A percentile compares a stretch with the other conserved stretches of the same genome.
phyloP scores from a whole-genome alignment of 2,329 filamentous ascomycete species.

The Trichoderma asperellum region DNA sequence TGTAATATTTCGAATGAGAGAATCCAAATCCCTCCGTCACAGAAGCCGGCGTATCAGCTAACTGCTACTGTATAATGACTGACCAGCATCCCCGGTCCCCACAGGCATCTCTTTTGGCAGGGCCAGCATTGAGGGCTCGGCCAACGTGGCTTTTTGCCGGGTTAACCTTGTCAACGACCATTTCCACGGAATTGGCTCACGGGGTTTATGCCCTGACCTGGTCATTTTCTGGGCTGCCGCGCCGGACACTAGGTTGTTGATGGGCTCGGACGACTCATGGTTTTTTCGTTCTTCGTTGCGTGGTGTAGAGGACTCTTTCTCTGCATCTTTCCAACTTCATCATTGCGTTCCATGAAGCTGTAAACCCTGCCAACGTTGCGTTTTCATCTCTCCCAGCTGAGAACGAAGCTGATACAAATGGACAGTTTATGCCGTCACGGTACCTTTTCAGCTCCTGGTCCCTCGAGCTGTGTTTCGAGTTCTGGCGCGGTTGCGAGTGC shows the following conservation, averaged over 20 bases:
- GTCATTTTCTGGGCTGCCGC: conserved; percentile 20
- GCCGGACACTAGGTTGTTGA: conserved; percentile 16
- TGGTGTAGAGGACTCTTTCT: not conserved
- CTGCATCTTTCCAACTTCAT: not conserved
- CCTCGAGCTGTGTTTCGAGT: conserved; percentile 15
- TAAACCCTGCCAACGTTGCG: not conserved
- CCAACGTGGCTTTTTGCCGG: conserved; percentile 23
- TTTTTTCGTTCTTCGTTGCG: not conserved
- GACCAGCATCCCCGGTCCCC: not conserved
- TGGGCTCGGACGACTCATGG: conserved; percentile 16
- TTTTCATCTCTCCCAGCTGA: not conserved
- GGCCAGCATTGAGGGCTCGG: conserved; percentile 20
- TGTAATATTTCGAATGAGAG: not conserved
- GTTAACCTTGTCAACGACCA: conserved; percentile 21
- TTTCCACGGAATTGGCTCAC: conserved; percentile 26
- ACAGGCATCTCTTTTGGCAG: not conserved
- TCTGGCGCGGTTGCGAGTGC: conserved; percentile 17
- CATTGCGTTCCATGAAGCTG: not conserved
- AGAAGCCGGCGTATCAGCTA: not conserved
- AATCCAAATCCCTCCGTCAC: not conserved
- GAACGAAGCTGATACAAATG: not conserved
- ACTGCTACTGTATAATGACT: not conserved
- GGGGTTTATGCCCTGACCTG: conserved; percentile 20
- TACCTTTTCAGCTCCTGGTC: conserved; percentile 6
- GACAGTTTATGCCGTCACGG: not conserved